These are phyloP conservation scores for Exophiala lecanii-corni DNA, from an alignment of 2,329 filamentous ascomycete species.

Conservation along the genomic window DNA sequence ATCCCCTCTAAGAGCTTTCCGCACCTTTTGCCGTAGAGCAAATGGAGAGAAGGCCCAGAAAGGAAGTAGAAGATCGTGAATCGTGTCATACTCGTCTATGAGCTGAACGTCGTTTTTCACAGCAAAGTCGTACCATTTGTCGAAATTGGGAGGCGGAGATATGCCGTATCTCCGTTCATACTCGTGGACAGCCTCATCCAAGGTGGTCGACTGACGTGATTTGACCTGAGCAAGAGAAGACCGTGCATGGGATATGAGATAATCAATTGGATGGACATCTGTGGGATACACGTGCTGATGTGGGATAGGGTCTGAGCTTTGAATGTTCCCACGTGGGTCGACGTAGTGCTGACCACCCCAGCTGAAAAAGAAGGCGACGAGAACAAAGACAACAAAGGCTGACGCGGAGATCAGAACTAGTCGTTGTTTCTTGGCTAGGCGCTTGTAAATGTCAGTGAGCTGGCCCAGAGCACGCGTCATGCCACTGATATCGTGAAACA, in stretches of 20 bases:
- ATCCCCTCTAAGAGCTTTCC: neutral
- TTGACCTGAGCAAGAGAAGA: neutral
- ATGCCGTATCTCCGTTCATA: slow-evolving; percentile 50
- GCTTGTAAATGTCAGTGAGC: too few relatives aligned
- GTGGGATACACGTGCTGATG: too few relatives aligned
- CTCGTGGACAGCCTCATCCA: slow-evolving; percentile 47
- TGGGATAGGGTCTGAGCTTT: too few relatives aligned
- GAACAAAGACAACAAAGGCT: too few relatives aligned
- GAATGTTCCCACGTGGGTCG: too few relatives aligned
- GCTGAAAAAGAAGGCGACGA: too few relatives aligned
- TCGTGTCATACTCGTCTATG: slow-evolving; percentile 15
- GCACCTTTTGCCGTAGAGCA: neutral
- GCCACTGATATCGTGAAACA: too few relatives aligned
- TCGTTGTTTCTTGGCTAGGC: too few relatives aligned
- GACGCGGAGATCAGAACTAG: too few relatives aligned
- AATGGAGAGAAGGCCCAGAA: slow-evolving; percentile 2
- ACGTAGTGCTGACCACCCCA: too few relatives aligned
- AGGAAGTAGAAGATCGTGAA: slow-evolving; percentile 4
- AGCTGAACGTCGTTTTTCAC: slow-evolving; percentile 8
- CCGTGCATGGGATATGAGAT: neutral
- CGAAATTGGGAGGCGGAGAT: slow-evolving; percentile 54
- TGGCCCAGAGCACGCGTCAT: too few relatives aligned
- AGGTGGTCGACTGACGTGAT: slow-evolving; percentile 25
- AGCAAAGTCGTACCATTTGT: slow-evolving; percentile 51
- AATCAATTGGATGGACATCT: slow-evolving; percentile 1